Base-by-base conservation (phyloP, 148 eudicot genomes). In the Rhododendron molle region DNA sequence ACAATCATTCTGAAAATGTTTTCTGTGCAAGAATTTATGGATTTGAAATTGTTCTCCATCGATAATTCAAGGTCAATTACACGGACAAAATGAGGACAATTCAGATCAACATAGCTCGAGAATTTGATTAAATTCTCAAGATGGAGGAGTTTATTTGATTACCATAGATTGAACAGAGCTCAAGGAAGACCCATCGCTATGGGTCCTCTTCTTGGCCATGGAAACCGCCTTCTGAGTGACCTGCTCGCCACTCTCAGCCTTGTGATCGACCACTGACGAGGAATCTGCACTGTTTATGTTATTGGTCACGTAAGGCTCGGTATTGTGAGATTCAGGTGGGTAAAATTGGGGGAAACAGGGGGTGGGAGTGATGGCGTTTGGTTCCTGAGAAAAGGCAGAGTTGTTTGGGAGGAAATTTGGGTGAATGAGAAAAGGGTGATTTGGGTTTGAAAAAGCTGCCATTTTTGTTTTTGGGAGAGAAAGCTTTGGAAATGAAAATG, bases 161-260 rank as follows among this genome's bases (percentile, higher is more conserved):
- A 92, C 95, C 93, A 90, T 91, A 30, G 91, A 89, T 76, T 87
- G 87, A 86, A 88, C 86, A 90, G 89, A 90, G 84, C 49, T 86
- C 6, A 83, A 77, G 82, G 92, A 88, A 83, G 88, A 89, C 80
- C 85, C 89, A 79, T 86, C 78, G 47, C 44, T 65, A 26, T 78
- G 49, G 26, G 87, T 91, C 86, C 89, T 91, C 88, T 91, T 93
- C 69, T 83, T 91, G 26, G 54, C 86, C 87, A 60, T 14, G 84
- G 85, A 71, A 49, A 16, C 69, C 23, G 36, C 28, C 44, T 40
- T 82, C 28, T 78, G 89, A 56, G 74, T 76, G 36, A 85, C 76
- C 76, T 92, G 88, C 54, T 89, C 87, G 14, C 67, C 81, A 81
- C 89, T 86, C 16, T 86, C 89, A 49, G 67, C 71, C 52, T 87